Evolutionary conservation across 768 basidiomycete genomes (phyloP), one percentile per base, ranked within the genome.

Genomic region (Inosperma sp.): DNA sequence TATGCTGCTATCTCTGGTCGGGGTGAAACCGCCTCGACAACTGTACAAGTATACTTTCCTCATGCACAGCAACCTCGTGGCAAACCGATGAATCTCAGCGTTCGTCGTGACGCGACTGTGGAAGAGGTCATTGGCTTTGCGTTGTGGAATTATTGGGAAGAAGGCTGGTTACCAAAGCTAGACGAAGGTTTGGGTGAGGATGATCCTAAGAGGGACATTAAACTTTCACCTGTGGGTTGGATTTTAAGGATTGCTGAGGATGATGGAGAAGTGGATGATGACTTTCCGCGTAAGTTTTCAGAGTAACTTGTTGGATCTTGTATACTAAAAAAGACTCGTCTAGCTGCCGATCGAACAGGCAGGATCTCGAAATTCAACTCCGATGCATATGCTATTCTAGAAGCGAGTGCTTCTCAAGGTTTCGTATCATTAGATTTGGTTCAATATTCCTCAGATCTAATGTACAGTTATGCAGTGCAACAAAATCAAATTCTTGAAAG

Each of bases 251-350:
- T 98, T 48, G 89, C 93, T 1, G 96, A 99, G 60, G 90, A 93
- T 37, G 94, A 98, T 65, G 96, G 96, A 13, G 95, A 97, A 66
- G 92, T 98, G 1, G 96, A 99, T 64, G 96, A 97, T 65, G 96
- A 99, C 70, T 98, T 94, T 63, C 96, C 95, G 19, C 88, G 94
- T 95, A 65, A 59, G 89, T 75, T 16, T 33, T 25, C 48, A 40
- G n/a, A n/a, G n/a, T n/a, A n/a, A n/a, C n/a, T 14, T 17, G 26
- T 35, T 35, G 27, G 13, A 14, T 29, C 23, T 25, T 22, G 7
- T 52, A 44, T 46, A 25, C 55, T 57, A 52, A 52, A 7, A 50
- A 48, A 25, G 21, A 36, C 43, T n/a, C 21, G 17, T 55, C n/a
- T 56, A 95, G 95, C 95, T 0, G 88, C 94, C 7, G 96, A 97